phyloP scores from a whole-genome alignment of 2,329 filamentous ascomycete species.

The Colletotrichum filicis region DNA sequence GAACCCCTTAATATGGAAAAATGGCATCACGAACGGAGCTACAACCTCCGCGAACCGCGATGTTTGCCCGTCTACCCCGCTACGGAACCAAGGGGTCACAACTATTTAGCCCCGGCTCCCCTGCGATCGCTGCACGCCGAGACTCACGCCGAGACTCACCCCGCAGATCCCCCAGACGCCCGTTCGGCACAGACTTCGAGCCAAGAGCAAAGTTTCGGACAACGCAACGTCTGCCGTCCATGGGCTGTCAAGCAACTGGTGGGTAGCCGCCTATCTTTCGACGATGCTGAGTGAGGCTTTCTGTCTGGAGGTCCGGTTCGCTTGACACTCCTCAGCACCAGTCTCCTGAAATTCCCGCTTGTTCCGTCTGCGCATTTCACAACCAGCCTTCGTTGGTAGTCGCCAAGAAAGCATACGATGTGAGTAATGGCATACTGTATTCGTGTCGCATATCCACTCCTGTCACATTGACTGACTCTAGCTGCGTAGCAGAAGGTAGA shows the following conservation, averaged over 20 bases:
- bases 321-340: neutral
- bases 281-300: neutral
- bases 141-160: conserved; percentile 5
- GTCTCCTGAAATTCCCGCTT: neutral
- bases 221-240: neutral
- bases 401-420: neutral
- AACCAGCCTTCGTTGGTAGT: neutral
- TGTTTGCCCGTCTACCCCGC: neutral
- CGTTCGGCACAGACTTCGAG: conserved; percentile 20
- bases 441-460: no score
- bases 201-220: neutral
- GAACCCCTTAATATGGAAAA: neutral
- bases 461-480: no score
- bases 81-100: neutral
- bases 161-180: conserved; percentile 21
- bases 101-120: neutral
- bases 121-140: conserved; percentile 12
- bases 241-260: neutral
- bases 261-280: neutral
- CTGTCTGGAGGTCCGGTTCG: neutral
- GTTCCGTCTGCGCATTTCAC: neutral
- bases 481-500: neutral
- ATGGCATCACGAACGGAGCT: conserved; percentile 2
- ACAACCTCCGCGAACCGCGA: conserved; percentile 8
- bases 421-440: neutral